These are phyloP conservation scores for Ophiostoma angusticollis DNA, from an alignment of 2,329 filamentous ascomycete species.

Conservation along the genomic window DNA sequence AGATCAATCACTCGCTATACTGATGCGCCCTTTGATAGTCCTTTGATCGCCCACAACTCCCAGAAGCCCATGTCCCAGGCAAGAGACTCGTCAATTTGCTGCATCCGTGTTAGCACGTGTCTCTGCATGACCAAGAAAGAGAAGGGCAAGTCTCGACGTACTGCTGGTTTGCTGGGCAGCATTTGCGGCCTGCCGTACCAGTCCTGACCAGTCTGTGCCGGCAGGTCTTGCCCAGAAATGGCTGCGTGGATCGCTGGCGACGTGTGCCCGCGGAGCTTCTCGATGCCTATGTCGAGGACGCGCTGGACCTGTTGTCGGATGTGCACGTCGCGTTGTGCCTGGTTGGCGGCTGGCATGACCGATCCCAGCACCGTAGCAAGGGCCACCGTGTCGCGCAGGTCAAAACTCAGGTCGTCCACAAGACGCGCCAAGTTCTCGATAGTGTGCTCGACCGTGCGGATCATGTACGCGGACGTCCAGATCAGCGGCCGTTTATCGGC, in stretches of 20 bases:
- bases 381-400: constrained; percentile 15
- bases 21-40: neutral
- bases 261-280: constrained; percentile 8
- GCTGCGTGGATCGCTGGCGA: constrained; percentile 8
- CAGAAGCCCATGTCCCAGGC: constrained; percentile 7
- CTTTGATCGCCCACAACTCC: constrained; percentile 4
- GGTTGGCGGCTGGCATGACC: constrained; percentile 13
- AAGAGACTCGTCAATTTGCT: neutral
- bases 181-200: constrained; percentile 7
- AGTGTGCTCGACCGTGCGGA: constrained; percentile 15
- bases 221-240: neutral
- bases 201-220: neutral
- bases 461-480: constrained; percentile 15
- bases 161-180: neutral
- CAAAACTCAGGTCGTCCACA: constrained; percentile 13
- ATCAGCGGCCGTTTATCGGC: constrained; percentile 5
- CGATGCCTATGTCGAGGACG: constrained; percentile 13
- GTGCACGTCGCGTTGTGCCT: constrained; percentile 11
- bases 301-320: constrained; percentile 12
- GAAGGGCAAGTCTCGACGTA: too few species aligned
- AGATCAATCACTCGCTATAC: neutral
- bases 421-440: constrained; percentile 14
- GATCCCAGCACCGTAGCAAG: constrained; percentile 15
- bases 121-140: too few species aligned
- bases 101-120: too few species aligned